Conservation (phyloP, 2,329 filamentous ascomycete species). For the Ascocoryne sarcoides region DNA sequence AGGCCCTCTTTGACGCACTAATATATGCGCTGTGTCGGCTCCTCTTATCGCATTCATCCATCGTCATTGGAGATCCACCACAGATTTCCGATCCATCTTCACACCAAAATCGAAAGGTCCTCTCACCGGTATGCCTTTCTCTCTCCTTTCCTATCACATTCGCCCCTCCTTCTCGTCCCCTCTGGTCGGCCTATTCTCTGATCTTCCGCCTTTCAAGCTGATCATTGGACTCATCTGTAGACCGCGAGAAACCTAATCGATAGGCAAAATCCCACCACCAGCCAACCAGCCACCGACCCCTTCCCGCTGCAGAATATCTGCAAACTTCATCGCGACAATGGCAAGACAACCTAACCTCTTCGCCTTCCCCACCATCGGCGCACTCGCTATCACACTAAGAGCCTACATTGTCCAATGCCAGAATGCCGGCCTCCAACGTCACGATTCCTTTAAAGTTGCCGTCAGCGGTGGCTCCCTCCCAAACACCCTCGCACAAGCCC, state of each 20-base stretch:
- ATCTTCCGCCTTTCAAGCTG: too few relatives aligned
- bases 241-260: too few relatives aligned
- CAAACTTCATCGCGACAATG: constrained; percentile 14
- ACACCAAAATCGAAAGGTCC: too few relatives aligned
- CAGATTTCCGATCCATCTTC: too few relatives aligned
- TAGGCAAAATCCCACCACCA: neutral
- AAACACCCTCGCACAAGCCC: constrained; percentile 74
- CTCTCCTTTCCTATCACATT: too few relatives aligned
- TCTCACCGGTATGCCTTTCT: too few relatives aligned
- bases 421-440: constrained; percentile 68
- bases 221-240: too few relatives aligned
- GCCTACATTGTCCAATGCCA: constrained; percentile 77
- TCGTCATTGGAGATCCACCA: neutral
- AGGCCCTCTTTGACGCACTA: too few relatives aligned
- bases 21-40: neutral
- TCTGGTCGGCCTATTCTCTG: too few relatives aligned
- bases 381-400: constrained; percentile 70
- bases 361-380: constrained; percentile 61
- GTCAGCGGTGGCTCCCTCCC: constrained; percentile 93
- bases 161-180: too few relatives aligned
- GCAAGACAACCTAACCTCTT: constrained; percentile 56
- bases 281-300: neutral
- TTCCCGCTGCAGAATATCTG: neutral
- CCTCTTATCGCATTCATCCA: neutral
- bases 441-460: constrained; percentile 80